A percentile compares a stretch with the other conserved stretches of the same genome.
Conservation (phyloP, 768 basidiomycete genomes). For the Kwoniella shandongensis region DNA sequence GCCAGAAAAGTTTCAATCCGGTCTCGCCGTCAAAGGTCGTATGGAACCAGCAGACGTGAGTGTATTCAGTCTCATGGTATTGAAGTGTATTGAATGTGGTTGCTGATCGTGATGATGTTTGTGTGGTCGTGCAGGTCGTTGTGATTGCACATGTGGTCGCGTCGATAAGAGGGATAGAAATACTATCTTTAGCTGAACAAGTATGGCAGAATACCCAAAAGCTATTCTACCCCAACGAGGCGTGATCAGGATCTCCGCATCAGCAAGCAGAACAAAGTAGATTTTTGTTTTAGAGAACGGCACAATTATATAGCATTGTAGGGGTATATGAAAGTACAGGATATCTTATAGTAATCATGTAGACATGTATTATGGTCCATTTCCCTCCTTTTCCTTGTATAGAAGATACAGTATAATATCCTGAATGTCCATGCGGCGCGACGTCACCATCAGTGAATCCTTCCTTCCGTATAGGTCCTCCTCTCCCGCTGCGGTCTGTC, state of each 20-base stretch:
- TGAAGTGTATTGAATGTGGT: not conserved
- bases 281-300: not conserved
- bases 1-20: slow-evolving; percentile 63
- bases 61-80: not conserved
- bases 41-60: slow-evolving; percentile 64
- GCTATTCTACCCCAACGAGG: slow-evolving; percentile 61
- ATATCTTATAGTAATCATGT: too few relatives aligned
- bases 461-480: too few relatives aligned
- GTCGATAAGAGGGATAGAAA: slow-evolving; percentile 56
- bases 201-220: slow-evolving; percentile 67
- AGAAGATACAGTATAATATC: too few relatives aligned
- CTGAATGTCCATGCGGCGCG: too few relatives aligned
- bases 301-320: not conserved
- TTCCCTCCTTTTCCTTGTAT: too few relatives aligned
- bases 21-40: slow-evolving; percentile 70
- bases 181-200: slow-evolving; percentile 62
- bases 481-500: too few relatives aligned
- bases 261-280: not conserved
- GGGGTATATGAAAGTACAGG: too few relatives aligned
- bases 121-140: slow-evolving; percentile 55
- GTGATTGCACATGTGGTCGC: slow-evolving; percentile 72
- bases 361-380: too few relatives aligned
- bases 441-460: too few relatives aligned
- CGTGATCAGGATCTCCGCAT: too few relatives aligned
- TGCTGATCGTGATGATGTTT: not conserved